These are phyloP conservation scores for Scedosporium boydii DNA, from an alignment of 2,329 filamentous ascomycete species.

Conservation along the genomic window DNA sequence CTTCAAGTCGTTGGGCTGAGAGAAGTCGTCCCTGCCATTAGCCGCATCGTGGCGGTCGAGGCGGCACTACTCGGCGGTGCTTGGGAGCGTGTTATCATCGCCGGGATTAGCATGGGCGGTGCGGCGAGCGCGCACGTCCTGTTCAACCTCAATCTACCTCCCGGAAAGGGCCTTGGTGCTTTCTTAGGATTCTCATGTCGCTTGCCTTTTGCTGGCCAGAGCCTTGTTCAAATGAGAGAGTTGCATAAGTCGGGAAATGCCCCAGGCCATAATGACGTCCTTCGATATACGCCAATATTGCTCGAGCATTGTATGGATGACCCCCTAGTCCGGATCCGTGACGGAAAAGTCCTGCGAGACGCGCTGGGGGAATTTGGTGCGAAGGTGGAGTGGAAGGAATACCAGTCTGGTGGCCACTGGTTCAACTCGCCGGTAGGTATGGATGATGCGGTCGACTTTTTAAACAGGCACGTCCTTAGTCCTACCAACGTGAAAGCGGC, in stretches of 20 bases:
- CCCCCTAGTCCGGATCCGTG: slow-evolving; percentile 26
- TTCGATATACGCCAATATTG: slow-evolving; percentile 32
- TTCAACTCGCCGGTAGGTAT: slow-evolving; percentile 32
- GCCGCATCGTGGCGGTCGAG: neutral
- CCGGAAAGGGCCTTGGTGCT: slow-evolving; percentile 14
- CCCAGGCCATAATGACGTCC: slow-evolving; percentile 17
- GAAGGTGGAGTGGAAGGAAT: slow-evolving; percentile 29
- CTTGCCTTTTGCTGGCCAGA: slow-evolving; percentile 23
- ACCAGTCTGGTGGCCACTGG: slow-evolving; percentile 33
- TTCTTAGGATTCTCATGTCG: slow-evolving; percentile 29
- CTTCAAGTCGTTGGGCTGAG: slow-evolving; percentile 29
- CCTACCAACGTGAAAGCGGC: neutral
- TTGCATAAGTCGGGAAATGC: slow-evolving; percentile 19
- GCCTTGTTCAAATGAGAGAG: slow-evolving; percentile 20
- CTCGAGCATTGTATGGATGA: slow-evolving; percentile 36
- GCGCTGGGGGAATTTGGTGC: slow-evolving; percentile 26
- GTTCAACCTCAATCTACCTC: slow-evolving; percentile 22
- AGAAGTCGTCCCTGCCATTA: slow-evolving; percentile 9
- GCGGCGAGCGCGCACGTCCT: slow-evolving; percentile 29
- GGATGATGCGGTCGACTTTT: slow-evolving; percentile 28
- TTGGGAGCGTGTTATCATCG: slow-evolving; percentile 29
- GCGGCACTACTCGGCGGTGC: neutral
- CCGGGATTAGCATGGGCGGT: slow-evolving; percentile 31
- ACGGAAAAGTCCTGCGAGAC: slow-evolving; percentile 25
- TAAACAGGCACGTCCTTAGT: slow-evolving; percentile 11